These are phyloP conservation scores for Lentinula boryana DNA, from an alignment of 768 basidiomycete species.

Conservation along the genomic window DNA sequence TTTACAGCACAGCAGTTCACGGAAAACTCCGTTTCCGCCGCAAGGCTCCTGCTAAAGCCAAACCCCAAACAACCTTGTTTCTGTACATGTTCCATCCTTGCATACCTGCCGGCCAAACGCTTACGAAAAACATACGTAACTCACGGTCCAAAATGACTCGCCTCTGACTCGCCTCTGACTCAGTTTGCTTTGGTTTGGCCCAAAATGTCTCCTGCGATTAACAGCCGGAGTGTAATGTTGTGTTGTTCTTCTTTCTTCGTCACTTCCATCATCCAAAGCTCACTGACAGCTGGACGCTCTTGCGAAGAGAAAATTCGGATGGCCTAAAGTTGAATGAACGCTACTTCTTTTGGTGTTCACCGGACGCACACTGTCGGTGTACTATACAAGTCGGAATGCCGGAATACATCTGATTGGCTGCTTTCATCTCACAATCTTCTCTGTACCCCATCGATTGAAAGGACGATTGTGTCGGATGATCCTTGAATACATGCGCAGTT, in stretches of 20 bases:
- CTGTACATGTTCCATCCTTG: background rate
- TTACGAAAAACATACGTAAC: background rate
- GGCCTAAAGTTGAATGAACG: background rate
- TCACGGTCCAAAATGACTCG: background rate
- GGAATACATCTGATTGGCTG: background rate
- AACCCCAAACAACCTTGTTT: background rate
- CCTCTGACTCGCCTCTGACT: background rate
- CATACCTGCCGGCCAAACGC: background rate
- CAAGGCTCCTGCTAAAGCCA: background rate
- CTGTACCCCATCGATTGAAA: background rate
- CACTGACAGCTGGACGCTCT: background rate
- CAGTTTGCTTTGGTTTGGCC: background rate
- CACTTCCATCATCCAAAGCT: background rate
- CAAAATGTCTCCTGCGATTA: too few species aligned
- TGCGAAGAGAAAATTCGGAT: constrained; percentile 1
- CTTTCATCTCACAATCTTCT: background rate
- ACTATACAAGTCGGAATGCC: background rate
- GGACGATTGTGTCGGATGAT: background rate
- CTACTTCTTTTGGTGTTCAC: constrained; percentile 3
- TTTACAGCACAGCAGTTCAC: background rate
- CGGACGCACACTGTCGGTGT: background rate
- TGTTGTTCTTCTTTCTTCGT: background rate
- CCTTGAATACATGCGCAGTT: background rate
- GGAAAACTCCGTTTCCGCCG: background rate
- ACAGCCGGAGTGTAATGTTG: background rate